Conservation (phyloP, 1,139 yeast genomes). For the Protomyces arabidopsidicola region DNA sequence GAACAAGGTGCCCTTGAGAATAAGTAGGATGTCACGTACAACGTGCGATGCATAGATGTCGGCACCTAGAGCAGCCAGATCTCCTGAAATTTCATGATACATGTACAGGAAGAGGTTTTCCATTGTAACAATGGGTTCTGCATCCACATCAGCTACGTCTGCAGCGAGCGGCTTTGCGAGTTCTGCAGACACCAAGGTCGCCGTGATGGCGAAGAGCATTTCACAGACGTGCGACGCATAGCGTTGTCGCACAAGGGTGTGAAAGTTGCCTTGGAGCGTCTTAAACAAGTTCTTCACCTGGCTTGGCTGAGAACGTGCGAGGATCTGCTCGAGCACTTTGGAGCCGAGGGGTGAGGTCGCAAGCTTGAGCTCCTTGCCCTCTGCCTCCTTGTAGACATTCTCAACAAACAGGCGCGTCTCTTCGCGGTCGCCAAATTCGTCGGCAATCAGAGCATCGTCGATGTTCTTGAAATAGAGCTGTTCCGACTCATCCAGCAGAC, state of each 20-base stretch:
- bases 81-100: slow-evolving; percentile 27
- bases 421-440: slow-evolving; percentile 19
- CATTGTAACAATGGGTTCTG: slow-evolving; percentile 35
- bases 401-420: slow-evolving; percentile 28
- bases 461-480: slow-evolving; percentile 29
- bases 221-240: slow-evolving; percentile 93
- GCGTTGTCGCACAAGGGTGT: slow-evolving; percentile 75
- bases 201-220: slow-evolving; percentile 70
- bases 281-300: slow-evolving; percentile 64
- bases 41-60: slow-evolving; percentile 28
- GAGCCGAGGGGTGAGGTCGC: slow-evolving; percentile 95
- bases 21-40: slow-evolving; percentile 14
- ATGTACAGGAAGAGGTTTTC: slow-evolving; percentile 30
- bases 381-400: slow-evolving; percentile 50
- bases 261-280: slow-evolving; percentile 63
- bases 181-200: slow-evolving; percentile 59
- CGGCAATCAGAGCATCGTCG: slow-evolving; percentile 27
- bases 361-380: slow-evolving; percentile 84
- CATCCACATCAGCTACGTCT: slow-evolving; percentile 41
- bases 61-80: slow-evolving; percentile 8
- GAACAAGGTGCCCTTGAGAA: slow-evolving; percentile 23
- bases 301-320: slow-evolving; percentile 58
- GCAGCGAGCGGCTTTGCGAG: slow-evolving; percentile 9
- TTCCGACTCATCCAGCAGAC: slow-evolving; percentile 28
- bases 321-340: slow-evolving; percentile 79